phyloP scores from a whole-genome alignment of 768 basidiomycete species.

The Xerocomus potaroensis region DNA sequence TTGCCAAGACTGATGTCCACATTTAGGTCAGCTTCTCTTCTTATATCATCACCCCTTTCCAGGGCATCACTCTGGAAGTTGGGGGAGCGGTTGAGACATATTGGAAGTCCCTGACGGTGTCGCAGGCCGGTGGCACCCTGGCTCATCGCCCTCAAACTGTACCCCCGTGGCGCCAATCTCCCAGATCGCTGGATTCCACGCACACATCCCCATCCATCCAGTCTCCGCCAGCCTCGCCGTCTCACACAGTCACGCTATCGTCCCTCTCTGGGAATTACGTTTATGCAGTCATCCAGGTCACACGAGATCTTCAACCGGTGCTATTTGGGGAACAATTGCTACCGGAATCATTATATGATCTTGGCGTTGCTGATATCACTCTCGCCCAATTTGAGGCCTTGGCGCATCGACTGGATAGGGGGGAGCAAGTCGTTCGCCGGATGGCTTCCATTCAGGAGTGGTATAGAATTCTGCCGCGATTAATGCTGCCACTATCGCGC shows the following conservation, averaged over 20 bases:
- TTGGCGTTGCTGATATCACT: conserved; percentile 83
- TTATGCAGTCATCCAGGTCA: conserved; percentile 85
- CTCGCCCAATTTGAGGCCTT: conserved; percentile 73
- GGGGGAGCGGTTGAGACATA: conserved; percentile 97
- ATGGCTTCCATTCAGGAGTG: conserved; percentile 38
- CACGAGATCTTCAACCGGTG: conserved; percentile 88
- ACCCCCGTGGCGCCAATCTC: conserved; percentile 33
- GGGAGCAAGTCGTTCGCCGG: conserved; percentile 32
- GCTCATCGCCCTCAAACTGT: conserved; percentile 34
- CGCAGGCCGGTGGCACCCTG: conserved; percentile 27
- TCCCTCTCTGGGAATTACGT: conserved; percentile 90
- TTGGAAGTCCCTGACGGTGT: conserved; percentile 75
- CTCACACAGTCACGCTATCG: conserved; percentile 73
- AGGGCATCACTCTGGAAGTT: conserved; percentile 88
- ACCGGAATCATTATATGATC: conserved; percentile 66
- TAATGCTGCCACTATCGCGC: conserved; percentile 72
- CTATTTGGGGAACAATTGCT: conserved; percentile 72
- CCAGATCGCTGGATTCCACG: conserved; percentile 44
- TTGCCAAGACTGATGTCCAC: conserved; percentile 4
- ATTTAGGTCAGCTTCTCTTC: conserved; percentile 82
- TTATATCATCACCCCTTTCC: conserved; percentile 83
- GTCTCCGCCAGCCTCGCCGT: conserved; percentile 41
- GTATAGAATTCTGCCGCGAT: conserved; percentile 41
- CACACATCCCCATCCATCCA: conserved; percentile 71
- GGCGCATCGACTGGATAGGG: conserved; percentile 48